Base-by-base conservation (phyloP, 768 basidiomycete genomes). In the Boletus subparvulus region DNA sequence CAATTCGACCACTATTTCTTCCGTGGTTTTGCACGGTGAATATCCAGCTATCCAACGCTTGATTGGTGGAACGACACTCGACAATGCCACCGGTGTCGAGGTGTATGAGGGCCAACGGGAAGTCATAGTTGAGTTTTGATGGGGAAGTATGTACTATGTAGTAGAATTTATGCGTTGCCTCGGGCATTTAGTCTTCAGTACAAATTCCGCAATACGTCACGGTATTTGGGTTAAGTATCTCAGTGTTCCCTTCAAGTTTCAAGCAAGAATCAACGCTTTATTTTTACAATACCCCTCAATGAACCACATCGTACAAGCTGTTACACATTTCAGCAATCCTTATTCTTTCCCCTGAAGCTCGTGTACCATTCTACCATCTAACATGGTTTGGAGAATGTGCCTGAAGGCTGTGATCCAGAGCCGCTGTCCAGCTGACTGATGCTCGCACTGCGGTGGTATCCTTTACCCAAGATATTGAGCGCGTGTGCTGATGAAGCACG, bases 361-460 rank as follows among this genome's bases (percentile, higher is more conserved):
- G 37, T 13, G 21, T 21, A 19, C 16, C 50, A 21, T 41, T 57
- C 35, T n/a, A 47, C 30, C 56, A 35, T 39, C 33, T 74, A 90
- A 69, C 88, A 91, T 17, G 82, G 73, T 65, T 84, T 87, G 47
- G 87, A 79, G 66, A 81, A 90, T 4, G 89, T 89, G 13, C 88
- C 87, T 46, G 78, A 82, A 39, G 76, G 65, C 54, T 71, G 60
- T 33, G 75, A 77, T 9, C 77, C 82, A 3, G 80, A 78, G 1
- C 78, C 81, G 45, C 74, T 59, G 28, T 83, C 78, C 53, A 88
- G 61, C 71, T 74, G 40, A 80, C 85, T 60, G 39, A 41, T 74
- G 72, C 14, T 74, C 69, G 61, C 66, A 63, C 36, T 60, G 54
- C 51, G 66, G 59, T 59, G 65, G 62, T 59, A 59, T 56, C 71